Evolutionary conservation across 352 stramenopile genomes (phyloP).

Genomic region (Phytophthora melonis): DNA sequence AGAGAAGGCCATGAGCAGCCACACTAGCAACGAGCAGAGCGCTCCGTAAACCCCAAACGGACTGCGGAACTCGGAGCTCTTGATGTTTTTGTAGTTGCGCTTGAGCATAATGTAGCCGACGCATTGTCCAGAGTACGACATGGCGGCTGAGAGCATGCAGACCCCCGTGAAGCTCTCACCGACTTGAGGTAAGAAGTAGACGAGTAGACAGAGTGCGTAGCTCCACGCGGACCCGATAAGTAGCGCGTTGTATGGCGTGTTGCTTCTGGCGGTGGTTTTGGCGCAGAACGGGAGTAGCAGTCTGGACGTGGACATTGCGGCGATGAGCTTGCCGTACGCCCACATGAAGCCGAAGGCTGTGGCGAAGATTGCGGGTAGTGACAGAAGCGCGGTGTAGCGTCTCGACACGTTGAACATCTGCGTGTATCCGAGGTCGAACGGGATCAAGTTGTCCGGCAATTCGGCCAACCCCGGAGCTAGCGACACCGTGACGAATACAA

Average conservation of each 20-base stretch:
- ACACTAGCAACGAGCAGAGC: conserved; percentile 29
- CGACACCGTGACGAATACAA: conserved; percentile 42
- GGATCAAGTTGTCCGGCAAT: too few species aligned
- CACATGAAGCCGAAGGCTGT: conserved; percentile 53
- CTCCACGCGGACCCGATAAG: conserved; percentile 26
- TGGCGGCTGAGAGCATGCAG: conserved; percentile 37
- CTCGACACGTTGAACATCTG: conserved; percentile 27
- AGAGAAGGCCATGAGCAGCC: conserved; percentile 26
- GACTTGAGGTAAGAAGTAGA: conserved; percentile 30
- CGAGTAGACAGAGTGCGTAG: conserved; percentile 42
- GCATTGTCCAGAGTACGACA: conserved; percentile 44
- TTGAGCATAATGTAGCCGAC: conserved; percentile 46
- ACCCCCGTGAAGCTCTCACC: conserved; percentile 28
- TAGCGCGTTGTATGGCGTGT: conserved; percentile 26
- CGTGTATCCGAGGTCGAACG: conserved; percentile 37
- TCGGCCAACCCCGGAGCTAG: conserved; percentile 19
- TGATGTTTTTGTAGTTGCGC: conserved; percentile 43
- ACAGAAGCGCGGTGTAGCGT: conserved; percentile 28
- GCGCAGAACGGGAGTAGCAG: conserved; percentile 34
- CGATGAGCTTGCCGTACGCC: conserved; percentile 52
- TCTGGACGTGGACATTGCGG: conserved; percentile 39
- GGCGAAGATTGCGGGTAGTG: conserved; percentile 31
- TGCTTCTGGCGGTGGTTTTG: conserved; percentile 15
- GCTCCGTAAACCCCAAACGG: conserved; percentile 40
- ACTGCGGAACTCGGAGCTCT: conserved; percentile 42